Evolutionary conservation across 1,284 basidiomycete species (phyloP), one percentile per base, ranked within the genome.

Genomic region (Papiliotrema nemorosa): DNA sequence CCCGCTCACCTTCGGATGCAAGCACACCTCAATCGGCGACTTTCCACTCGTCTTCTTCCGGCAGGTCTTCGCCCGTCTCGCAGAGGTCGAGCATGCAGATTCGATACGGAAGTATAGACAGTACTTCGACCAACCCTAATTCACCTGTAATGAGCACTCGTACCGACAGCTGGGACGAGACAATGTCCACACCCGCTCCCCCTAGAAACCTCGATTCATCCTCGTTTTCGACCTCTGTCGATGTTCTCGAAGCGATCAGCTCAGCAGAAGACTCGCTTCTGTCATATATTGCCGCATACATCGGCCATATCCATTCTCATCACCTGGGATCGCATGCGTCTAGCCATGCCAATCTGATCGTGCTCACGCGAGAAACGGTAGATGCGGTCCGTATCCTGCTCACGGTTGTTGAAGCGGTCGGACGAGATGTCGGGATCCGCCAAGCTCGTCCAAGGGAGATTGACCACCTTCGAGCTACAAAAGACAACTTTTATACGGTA

Each of bases 221-320:
- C 29, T 33, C 22, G 37, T 41, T 22, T 24, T 39, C n/a, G 43
- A 46, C 44, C 26, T 45, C 44, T 24, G 52, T 70, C 47, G 67
- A 74, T 33, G 64, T 76, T 5, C 64, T 70, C 47, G 67, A 65
- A 29, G 60, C 68, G 25, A 83, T 77, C 33, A 61, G 85, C 20
- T 73, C 79, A 47, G 88, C 88, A 10, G 90, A 94, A 69, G 90
- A 94, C 65, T 84, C 87, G 53, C 87, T 96, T 58, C 78, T 97
- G 6, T 94, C 90, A 4, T 88, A 90, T 16, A 90, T 97, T 63
- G 93, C 94, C 12, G 92, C 92, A 2, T 93, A 98, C 72, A 94
- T 98, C 63, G 93, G 93, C 1, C 92, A 97, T 66, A 88, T 91
- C 1, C 93, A 98, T 67, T 89, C 88, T 14, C 90, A 97, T 77